Percentiles rank a stretch among this genome's conserved stretches.
phyloP scores from a whole-genome alignment of 208 protist genomes.

The Leishmania gerbilli region DNA sequence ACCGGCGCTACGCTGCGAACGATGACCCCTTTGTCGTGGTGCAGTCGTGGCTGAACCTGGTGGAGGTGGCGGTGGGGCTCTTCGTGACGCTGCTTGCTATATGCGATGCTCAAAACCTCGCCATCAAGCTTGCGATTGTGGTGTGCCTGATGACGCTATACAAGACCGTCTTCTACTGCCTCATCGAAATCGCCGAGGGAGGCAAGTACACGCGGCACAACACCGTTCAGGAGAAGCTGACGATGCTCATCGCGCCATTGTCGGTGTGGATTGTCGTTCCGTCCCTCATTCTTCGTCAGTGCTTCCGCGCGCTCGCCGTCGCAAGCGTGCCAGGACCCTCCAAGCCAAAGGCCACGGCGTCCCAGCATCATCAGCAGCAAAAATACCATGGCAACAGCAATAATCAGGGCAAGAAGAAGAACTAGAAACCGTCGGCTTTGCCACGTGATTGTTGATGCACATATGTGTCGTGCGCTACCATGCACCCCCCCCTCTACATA shows the following conservation, averaged over 20 bases:
- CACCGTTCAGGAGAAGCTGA: conserved; percentile 39
- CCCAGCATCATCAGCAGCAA: not conserved
- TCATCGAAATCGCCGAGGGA: conserved; percentile 62
- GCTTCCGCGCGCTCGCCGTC: conserved; percentile 33
- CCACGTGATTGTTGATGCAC: not conserved
- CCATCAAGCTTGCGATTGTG: conserved; percentile 52
- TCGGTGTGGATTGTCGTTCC: conserved; percentile 74
- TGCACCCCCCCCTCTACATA: not conserved
- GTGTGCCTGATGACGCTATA: conserved; percentile 76
- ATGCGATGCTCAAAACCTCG: conserved; percentile 7
- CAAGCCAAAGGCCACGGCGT: not conserved
- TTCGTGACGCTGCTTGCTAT: conserved; percentile 37
- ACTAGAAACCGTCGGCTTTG: not conserved
- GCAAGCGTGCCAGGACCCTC: conserved; percentile 2
- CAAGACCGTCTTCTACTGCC: conserved; percentile 83
- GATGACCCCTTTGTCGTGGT: conserved; percentile 85
- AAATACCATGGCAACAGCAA: not conserved
- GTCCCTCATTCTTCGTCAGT: conserved; percentile 45
- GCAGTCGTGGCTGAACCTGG: conserved; percentile 82
- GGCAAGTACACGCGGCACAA: conserved; percentile 77
- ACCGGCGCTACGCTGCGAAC: conserved; percentile 77
- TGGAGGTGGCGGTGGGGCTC: conserved; percentile 62
- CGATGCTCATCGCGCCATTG: conserved; percentile 59
- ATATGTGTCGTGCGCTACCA: not conserved
- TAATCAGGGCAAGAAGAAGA: conserved; percentile 20